A percentile compares a stretch with the other conserved stretches of the same genome.
Conservation (phyloP, 208 protist species). For the Naegleria gruberi region DNA sequence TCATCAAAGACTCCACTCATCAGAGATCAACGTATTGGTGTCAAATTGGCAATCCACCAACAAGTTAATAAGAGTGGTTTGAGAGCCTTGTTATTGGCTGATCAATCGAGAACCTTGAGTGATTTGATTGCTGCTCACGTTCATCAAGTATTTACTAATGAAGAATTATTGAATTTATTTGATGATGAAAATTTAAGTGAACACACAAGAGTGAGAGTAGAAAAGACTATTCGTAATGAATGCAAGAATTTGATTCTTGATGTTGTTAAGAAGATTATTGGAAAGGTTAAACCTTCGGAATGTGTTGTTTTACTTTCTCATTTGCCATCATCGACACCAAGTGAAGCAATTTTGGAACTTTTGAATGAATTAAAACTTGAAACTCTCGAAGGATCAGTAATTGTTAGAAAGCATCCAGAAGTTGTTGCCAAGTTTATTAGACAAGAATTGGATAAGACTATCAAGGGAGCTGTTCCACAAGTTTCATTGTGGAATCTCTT, state of each 20-base stretch:
- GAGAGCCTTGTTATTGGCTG: not conserved
- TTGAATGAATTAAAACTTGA: not conserved
- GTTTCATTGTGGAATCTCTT: too few species aligned
- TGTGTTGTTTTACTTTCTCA: not conserved
- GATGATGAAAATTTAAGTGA: not conserved
- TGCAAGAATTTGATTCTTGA: not conserved
- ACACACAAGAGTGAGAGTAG: not conserved
- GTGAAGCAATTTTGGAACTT: not conserved
- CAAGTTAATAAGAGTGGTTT: not conserved
- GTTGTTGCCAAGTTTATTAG: not conserved
- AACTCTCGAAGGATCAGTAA: not conserved
- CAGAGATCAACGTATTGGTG: not conserved
- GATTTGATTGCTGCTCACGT: not conserved
- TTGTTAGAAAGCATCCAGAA: not conserved
- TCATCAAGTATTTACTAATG: not conserved
- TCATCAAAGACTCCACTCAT: not conserved
- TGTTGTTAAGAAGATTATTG: not conserved
- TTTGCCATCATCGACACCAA: not conserved
- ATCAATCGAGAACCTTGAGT: not conserved
- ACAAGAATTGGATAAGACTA: not conserved
- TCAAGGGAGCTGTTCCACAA: too few species aligned
- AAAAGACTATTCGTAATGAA: not conserved
- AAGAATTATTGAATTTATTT: not conserved
- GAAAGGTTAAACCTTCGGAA: not conserved
- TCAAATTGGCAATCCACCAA: not conserved